A percentile compares a stretch with the other conserved stretches of the same genome.
Evolutionary conservation across 78 protist genomes (phyloP).

Genomic region (slime mould (Dictyostelium discoideum)): dicty_2.7 NC_007091.3:1584501-1585000

Average conservation of each 20-base stretch:
- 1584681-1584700: neutral
- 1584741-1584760: neutral
- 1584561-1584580: neutral
- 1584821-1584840: too few relatives aligned
- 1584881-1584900: too few relatives aligned
- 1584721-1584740: neutral
- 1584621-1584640: neutral
- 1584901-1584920: too few relatives aligned
- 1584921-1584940: neutral
- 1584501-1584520: conserved; percentile 1
- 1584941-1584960: neutral
- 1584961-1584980: too few relatives aligned
- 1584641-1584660: neutral
- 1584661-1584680: neutral
- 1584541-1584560: neutral
- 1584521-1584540: neutral
- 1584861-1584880: neutral
- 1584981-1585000: too few relatives aligned
- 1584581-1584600: conserved; percentile 4
- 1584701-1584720: neutral
- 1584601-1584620: neutral
- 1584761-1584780: neutral
- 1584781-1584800: neutral
- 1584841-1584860: too few relatives aligned
- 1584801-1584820: too few relatives aligned